Base-by-base conservation (phyloP, 441 rosid genomes). In the Euphorbia schlechtendalii region DNA sequence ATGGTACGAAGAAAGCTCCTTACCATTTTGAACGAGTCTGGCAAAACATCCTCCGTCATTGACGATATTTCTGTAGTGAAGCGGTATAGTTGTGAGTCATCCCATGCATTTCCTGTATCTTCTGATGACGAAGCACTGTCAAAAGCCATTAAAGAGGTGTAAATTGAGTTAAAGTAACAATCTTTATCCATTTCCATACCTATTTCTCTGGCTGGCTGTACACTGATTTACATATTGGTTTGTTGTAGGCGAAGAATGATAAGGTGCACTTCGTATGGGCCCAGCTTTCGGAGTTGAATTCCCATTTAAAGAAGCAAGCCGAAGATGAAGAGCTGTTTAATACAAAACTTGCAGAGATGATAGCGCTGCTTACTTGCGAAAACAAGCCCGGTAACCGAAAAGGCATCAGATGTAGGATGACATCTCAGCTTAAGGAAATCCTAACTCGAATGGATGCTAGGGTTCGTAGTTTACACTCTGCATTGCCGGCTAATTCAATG, bases 121-220 rank as follows among this genome's bases (percentile, higher is more conserved):
- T 87, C 96, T 51, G 98, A 89, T 45, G 90, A 85, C 55, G 96
- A 89, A 77, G 96, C 95, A 54, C 79, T 94, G 73, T 80, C 72
- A 60, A 87, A 81, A 82, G 90, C 95, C 54, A 65, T 71, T 56
- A 94, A 83, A 71, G 99, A 91, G 98, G 99, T 91, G 75, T 36
- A 52, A 32, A 22, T 68, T 17, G 43, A 13, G 36, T 49, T 8
- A 32, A 61, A 8, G 30, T 62, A 59, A 48, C 20, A 21, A 70
- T 22, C 28, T 74, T 55, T 43, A 71, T 64, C 52, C 63, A 10
- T 45, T 57, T 17, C 8, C 43, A 20, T 62, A 15, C 8, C 20
- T 48, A 62, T 8, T 27, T 8, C 15, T 13, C 13, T 10, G 41
- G 21, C 1, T 10, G 41, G 9, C 22, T 41, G 34, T 27, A 27